Conservation (phyloP, 176 grass and related monocot species). For the Areca catechu region DNA sequence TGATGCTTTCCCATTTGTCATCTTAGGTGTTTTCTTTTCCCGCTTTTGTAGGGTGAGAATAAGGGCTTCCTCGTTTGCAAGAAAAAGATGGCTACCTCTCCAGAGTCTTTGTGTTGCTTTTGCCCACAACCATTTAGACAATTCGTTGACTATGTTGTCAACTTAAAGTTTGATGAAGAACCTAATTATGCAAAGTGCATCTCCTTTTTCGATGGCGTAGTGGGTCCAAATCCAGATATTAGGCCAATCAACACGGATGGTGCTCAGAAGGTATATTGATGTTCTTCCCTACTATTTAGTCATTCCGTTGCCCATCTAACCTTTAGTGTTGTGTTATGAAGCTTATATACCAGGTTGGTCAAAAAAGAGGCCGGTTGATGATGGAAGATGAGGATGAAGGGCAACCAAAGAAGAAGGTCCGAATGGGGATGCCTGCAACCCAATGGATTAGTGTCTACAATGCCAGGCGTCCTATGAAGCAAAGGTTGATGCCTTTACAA, state of each 20-base stretch:
- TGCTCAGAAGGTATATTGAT: slow-evolving; percentile 7
- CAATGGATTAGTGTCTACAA: slow-evolving; percentile 7
- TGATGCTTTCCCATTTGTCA: not conserved
- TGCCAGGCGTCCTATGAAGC: not conserved
- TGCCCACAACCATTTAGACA: slow-evolving; percentile 1
- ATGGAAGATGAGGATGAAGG: not conserved
- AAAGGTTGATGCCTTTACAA: not conserved
- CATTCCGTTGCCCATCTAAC: not conserved
- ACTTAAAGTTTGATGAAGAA: slow-evolving; percentile 13
- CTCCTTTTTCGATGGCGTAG: slow-evolving; percentile 6
- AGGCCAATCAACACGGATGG: slow-evolving; percentile 6
- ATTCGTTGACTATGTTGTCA: slow-evolving; percentile 5
- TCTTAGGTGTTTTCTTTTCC: not conserved
- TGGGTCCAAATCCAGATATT: not conserved
- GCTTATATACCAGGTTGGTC: slow-evolving; percentile 3
- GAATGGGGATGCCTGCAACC: slow-evolving; percentile 2
- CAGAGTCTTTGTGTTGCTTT: slow-evolving; percentile 1
- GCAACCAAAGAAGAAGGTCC: not conserved
- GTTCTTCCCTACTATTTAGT: not conserved
- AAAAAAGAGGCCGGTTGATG: not conserved
- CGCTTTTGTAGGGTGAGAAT: slow-evolving; percentile 3
- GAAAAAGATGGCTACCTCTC: slow-evolving; percentile 3
- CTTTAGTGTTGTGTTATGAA: not conserved
- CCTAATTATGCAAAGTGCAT: slow-evolving; percentile 6
- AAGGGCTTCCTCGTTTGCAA: slow-evolving; percentile 7